Evolutionary conservation across 108 stramenopile species (phyloP), one percentile per base, ranked within the genome.

Genomic region (Stephanodiscus minutulus): DNA sequence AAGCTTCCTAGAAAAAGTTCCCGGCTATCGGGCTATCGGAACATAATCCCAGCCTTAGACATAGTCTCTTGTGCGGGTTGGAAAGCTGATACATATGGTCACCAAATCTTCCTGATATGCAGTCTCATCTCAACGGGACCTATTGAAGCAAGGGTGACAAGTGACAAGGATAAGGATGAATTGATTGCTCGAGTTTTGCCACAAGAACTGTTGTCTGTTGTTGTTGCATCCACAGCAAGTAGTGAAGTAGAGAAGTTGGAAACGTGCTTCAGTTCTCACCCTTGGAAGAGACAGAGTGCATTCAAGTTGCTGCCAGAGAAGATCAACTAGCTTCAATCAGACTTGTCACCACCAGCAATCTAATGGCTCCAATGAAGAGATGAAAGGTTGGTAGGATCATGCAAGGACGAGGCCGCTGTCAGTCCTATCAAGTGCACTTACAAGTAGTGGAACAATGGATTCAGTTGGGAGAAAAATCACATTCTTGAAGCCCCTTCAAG

Each of bases 381-480:
- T 76, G 33, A 60, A 68, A 10, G 73, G 56, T 54, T 78, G 18
- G 43, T 43, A 35, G 39, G 29, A 13, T 49, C 47, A 9, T 72
- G 73, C 35, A 27, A 44, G 29, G 69, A 81, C 15, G 74, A 71
- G 49, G n/a, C n/a, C n/a, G n/a, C n/a, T n/a, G n/a, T n/a, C n/a
- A n/a, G n/a, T n/a, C n/a, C n/a, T n/a, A n/a, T n/a, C n/a, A n/a
- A n/a, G n/a, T n/a, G n/a, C n/a, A n/a, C n/a, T n/a, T n/a, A n/a
- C n/a, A n/a, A n/a, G 10, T 59, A 60, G 35, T 67, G 65, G 21
- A 70, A 35, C 47, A 36, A 60, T 80, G 63, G 64, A 21, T 54
- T 75, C 7, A 75, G 84, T 44, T 44, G 70, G 60, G 64, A 85
- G 25, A 63, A 43, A 25, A 39, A 77, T 7, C 69, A 83, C 50